phyloP scores from a whole-genome alignment of 2,329 filamentous ascomycete genomes.

The Xenoacremonium recifei region DNA sequence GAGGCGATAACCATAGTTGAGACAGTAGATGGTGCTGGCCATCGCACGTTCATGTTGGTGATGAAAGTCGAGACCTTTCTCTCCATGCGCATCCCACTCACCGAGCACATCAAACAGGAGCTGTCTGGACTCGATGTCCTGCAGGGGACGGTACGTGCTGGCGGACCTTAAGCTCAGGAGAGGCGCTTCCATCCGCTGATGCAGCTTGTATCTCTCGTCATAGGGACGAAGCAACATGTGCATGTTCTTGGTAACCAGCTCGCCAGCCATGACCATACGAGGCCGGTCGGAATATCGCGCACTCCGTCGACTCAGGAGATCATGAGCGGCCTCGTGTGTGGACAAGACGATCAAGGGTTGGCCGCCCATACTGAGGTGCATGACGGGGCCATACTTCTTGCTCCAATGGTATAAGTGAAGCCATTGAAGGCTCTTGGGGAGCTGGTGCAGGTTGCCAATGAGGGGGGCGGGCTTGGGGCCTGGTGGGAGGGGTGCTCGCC shows the following conservation, averaged over 20 bases:
- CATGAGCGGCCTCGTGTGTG: constrained; percentile 16
- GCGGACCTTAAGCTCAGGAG: constrained; percentile 28
- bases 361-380: constrained; percentile 19
- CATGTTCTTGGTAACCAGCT: constrained; percentile 32
- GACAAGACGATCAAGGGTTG: constrained; percentile 21
- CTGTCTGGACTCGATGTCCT: constrained; percentile 46
- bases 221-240: constrained; percentile 42
- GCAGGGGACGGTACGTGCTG: constrained; percentile 37
- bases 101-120: constrained; percentile 40
- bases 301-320: constrained; percentile 18
- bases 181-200: constrained; percentile 37
- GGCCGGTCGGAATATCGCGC: constrained; percentile 19
- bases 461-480: constrained; percentile 18
- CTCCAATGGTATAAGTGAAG: constrained; percentile 50
- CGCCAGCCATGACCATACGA: constrained; percentile 30
- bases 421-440: constrained; percentile 48
- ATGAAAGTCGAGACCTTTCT: constrained; percentile 28
- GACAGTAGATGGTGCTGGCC: constrained; percentile 35
- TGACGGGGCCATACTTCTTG: constrained; percentile 20
- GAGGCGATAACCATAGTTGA: constrained; percentile 37
- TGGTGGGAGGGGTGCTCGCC: constrained; percentile 37
- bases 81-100: too few relatives aligned
- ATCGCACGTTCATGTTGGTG: constrained; percentile 34
- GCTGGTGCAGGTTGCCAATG: constrained; percentile 24
- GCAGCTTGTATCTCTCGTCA: constrained; percentile 35